A percentile compares a stretch with the other conserved stretches of the same genome.
phyloP scores from a whole-genome alignment of 164 flowering plant species.

The Berberis thunbergii region DNA sequence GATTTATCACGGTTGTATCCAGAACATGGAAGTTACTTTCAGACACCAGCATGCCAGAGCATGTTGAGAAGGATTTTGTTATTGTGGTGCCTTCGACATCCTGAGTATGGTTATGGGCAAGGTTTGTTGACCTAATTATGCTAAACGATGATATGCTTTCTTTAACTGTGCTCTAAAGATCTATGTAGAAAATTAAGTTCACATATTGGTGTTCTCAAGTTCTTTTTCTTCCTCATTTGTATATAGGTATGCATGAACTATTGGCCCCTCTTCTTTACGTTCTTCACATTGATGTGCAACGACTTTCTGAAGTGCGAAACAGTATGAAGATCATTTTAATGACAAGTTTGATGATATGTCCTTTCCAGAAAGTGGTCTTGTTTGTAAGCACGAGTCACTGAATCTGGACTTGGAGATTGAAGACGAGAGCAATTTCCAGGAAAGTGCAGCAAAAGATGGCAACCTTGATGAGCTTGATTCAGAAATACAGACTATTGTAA shows the following conservation, averaged over 20 bases:
- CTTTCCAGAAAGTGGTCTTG: constrained; percentile 47
- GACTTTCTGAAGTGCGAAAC: constrained; percentile 58
- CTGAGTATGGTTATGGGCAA: constrained; percentile 85
- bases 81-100: constrained; percentile 88
- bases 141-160: background rate
- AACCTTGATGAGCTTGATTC: constrained; percentile 64
- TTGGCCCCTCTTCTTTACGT: constrained; percentile 88
- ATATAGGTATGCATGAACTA: constrained; percentile 94
- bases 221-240: background rate
- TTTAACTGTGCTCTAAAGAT: no score
- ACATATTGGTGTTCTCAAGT: background rate
- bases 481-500: constrained; percentile 48
- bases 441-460: constrained; percentile 20
- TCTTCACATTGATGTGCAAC: constrained; percentile 79
- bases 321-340: constrained; percentile 62
- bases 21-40: constrained; percentile 87
- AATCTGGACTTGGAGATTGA: constrained; percentile 15
- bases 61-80: constrained; percentile 72
- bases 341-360: constrained; percentile 83
- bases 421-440: constrained; percentile 28
- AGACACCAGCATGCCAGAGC: constrained; percentile 77
- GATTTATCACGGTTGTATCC: constrained; percentile 94
- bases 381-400: constrained; percentile 38
- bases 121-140: constrained; percentile 28
- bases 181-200: background rate